Conservation (phyloP, 257 asterid species). For the Solanum chaucha region DNA sequence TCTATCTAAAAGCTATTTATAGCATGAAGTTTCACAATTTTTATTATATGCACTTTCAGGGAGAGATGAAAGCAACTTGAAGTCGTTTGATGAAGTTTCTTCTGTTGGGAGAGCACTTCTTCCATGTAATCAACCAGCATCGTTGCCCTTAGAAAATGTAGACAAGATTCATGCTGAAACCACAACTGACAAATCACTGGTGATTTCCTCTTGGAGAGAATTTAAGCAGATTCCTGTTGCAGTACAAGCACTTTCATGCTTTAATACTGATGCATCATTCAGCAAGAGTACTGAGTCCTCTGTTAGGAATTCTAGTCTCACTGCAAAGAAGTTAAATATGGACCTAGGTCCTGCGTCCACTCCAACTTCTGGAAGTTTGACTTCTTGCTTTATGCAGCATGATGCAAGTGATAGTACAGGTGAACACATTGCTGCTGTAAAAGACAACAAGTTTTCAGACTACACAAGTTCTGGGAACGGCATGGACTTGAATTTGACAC, state of each 20-base stretch:
- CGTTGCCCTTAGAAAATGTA: neutral
- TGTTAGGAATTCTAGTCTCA: neutral
- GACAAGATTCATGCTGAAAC: neutral
- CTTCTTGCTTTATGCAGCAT: neutral
- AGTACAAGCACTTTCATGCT: slow-evolving; percentile 18
- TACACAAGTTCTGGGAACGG: slow-evolving; percentile 6
- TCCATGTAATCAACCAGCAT: neutral
- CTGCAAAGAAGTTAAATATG: neutral
- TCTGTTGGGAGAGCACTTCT: neutral
- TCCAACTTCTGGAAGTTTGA: neutral
- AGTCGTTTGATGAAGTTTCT: neutral
- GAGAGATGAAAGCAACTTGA: neutral
- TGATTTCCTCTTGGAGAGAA: slow-evolving; percentile 4
- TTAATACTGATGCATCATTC: neutral
- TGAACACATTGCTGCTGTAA: slow-evolving; percentile 1
- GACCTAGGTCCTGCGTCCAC: neutral
- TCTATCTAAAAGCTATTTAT: neutral
- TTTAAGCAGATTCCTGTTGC: neutral
- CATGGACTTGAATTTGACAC: slow-evolving; percentile 40
- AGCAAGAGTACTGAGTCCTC: neutral
- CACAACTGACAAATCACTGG: neutral
- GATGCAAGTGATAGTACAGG: neutral
- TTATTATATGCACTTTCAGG: neutral
- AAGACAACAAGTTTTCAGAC: slow-evolving; percentile 11
- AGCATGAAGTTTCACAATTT: neutral